Evolutionary conservation across 1,139 yeast genomes (phyloP), one percentile per base, ranked within the genome.

Genomic region (Geotrichum siamense): DNA sequence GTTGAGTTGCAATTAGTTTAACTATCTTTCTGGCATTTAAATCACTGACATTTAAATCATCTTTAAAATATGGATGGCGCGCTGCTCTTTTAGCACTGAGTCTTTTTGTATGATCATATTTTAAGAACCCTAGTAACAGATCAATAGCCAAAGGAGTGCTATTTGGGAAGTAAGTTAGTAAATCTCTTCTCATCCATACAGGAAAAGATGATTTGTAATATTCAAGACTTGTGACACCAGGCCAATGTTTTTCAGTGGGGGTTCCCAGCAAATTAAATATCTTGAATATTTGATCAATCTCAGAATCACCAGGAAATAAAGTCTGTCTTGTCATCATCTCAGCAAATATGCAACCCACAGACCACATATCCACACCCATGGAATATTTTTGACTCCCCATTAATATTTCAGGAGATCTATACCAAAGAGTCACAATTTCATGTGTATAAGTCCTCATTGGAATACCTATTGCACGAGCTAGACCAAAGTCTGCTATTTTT

Each of bases 301-400:
- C 97, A 10, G 96, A 85, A 64, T 91, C 97, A 23, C 98, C 99
- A 2, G 97, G 94, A 68, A 91, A 91, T 41, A 91, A 67, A 9
- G 98, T 97, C 63, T 85, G 85, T 51, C 98, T 74, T 60, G 87
- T 86, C 55, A 93, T 91, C 97, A 91, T 89, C 64, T 91, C 99
- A 4, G 96, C 98, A 67, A 93, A 91, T 47, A 91, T 91, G 64
- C 97, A 89, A 13, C 99, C 99, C 48, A 89, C 85, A 13, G 96
- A 85, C 99, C 99, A 91, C 82, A 93, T 87, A 63, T 91, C 99
- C 41, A 91, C 96, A 19, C 97, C 97, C 0, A 97, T 89, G 42
- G 96, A 85, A 65, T 91, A 91, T 63, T 91, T 97, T 54, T 93
- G 85, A 16, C 96, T 96, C 27, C 99, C 99, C 32, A 91, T 72